Evolutionary conservation across 1,139 yeast genomes (phyloP).

Genomic region (Petasospora rhodanensis): DNA sequence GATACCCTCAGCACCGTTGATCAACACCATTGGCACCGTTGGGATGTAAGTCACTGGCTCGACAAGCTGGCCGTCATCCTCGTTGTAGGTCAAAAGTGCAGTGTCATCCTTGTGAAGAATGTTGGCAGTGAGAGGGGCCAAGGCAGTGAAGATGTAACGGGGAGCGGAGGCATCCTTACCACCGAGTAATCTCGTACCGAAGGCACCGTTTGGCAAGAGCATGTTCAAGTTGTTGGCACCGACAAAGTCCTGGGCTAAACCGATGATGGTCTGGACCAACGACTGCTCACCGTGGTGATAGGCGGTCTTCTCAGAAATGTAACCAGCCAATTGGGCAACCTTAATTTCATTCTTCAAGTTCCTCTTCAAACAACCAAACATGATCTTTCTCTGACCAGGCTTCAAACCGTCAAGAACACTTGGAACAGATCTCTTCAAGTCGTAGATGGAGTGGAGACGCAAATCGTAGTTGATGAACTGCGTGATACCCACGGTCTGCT

Average conservation of each 20-base stretch:
- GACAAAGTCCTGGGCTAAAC: slow-evolving; percentile 90
- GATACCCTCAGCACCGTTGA: slow-evolving; percentile 97
- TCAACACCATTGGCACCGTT: slow-evolving; percentile 84
- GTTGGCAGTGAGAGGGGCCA: slow-evolving; percentile 68
- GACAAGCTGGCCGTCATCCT: slow-evolving; percentile 90
- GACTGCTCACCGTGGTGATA: slow-evolving; percentile 96
- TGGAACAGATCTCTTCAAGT: slow-evolving; percentile 92
- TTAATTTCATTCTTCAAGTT: slow-evolving; percentile 75
- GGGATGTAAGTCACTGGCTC: slow-evolving; percentile 98
- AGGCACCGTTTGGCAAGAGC: slow-evolving; percentile 88
- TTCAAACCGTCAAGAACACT: slow-evolving; percentile 92
- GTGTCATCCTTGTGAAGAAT: slow-evolving; percentile 80
- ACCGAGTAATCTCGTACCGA: slow-evolving; percentile 96
- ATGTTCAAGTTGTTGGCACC: slow-evolving; percentile 89
- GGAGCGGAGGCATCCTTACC: slow-evolving; percentile 99
- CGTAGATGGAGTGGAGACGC: slow-evolving; percentile 94
- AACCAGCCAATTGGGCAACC: slow-evolving; percentile 89
- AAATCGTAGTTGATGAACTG: slow-evolving; percentile 95
- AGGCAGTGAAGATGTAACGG: slow-evolving; percentile 90
- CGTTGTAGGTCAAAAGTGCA: slow-evolving; percentile 71
- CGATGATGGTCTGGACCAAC: slow-evolving; percentile 82
- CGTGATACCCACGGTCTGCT: slow-evolving; percentile 65
- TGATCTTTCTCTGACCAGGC: slow-evolving; percentile 94
- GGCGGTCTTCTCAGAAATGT: slow-evolving; percentile 83
- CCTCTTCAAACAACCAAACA: slow-evolving; percentile 84